Evolutionary conservation across 148 eudicot species (phyloP).

Genomic region (Suaeda aralocaspica): DNA sequence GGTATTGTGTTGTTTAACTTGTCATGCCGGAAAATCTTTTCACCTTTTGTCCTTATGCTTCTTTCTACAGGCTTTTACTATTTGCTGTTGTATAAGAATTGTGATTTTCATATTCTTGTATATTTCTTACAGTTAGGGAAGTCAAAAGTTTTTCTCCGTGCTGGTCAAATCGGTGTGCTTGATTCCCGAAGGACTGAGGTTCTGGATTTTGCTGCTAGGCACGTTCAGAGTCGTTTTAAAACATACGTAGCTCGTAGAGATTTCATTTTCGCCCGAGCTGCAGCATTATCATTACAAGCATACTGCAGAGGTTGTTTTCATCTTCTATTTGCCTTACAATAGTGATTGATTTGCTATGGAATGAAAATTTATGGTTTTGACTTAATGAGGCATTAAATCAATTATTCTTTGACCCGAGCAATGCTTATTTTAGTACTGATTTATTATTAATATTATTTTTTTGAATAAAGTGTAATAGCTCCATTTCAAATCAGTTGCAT

Average conservation of each 20-base stretch:
- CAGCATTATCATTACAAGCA: conserved; percentile 76
- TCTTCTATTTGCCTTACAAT: neutral
- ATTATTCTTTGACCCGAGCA: too few species aligned
- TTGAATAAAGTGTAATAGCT: too few species aligned
- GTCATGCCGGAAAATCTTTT: too few species aligned
- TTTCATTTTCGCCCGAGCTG: conserved; percentile 49
- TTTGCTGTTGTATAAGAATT: neutral
- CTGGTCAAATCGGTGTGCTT: conserved; percentile 89
- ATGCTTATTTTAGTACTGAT: too few species aligned
- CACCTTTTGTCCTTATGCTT: neutral
- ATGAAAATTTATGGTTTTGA: neutral
- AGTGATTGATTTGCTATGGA: neutral
- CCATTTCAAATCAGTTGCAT: too few species aligned
- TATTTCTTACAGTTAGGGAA: conserved; percentile 65
- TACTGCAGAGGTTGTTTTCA: conserved; percentile 70
- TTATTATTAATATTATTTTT: too few species aligned
- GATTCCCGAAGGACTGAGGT: conserved; percentile 89
- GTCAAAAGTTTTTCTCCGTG: conserved; percentile 93
- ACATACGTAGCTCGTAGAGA: conserved; percentile 71
- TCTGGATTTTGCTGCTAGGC: conserved; percentile 77
- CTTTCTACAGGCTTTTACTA: neutral
- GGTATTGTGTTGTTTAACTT: too few species aligned
- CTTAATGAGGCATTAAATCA: too few species aligned
- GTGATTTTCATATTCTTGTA: neutral
- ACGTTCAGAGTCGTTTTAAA: conserved; percentile 64